Evolutionary conservation across 148 eudicot species (phyloP).

Genomic region (Camellia sinensis): DNA sequence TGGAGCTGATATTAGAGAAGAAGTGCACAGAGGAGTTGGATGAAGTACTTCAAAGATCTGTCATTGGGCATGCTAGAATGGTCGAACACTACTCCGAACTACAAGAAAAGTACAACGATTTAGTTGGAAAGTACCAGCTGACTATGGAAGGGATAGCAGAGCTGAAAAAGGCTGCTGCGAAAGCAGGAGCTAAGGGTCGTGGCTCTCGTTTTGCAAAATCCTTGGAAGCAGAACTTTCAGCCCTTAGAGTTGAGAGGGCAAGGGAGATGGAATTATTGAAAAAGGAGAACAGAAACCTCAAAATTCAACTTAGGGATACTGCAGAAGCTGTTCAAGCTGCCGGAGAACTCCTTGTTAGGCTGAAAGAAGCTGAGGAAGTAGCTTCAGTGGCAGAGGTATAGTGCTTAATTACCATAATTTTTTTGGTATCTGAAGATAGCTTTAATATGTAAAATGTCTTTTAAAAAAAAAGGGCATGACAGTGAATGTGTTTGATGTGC

Average conservation of each 20-base stretch:
- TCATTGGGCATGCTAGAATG: conserved; percentile 74
- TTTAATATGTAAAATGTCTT: neutral
- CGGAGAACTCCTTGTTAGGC: conserved; percentile 85
- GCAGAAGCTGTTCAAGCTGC: conserved; percentile 99
- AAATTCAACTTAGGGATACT: conserved; percentile 81
- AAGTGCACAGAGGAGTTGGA: conserved; percentile 77
- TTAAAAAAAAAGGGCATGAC: neutral
- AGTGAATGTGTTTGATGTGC: neutral
- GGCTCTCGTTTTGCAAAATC: conserved; percentile 84
- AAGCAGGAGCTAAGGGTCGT: conserved; percentile 80
- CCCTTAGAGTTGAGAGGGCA: conserved; percentile 69
- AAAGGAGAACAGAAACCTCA: conserved; percentile 74
- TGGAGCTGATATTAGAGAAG: conserved; percentile 71
- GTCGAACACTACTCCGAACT: conserved; percentile 84
- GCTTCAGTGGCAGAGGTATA: conserved; percentile 83
- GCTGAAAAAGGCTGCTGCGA: conserved; percentile 77
- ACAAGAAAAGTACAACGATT: conserved; percentile 78
- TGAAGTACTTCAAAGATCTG: conserved; percentile 76
- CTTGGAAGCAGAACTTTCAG: conserved; percentile 77
- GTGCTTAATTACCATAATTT: neutral
- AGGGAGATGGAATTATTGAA: conserved; percentile 72
- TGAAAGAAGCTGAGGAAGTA: conserved; percentile 92
- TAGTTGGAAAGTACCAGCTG: conserved; percentile 62
- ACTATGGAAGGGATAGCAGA: conserved; percentile 74
- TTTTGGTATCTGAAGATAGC: neutral